Percentiles rank a stretch among this genome's conserved stretches.
phyloP scores from a whole-genome alignment of 768 basidiomycete genomes.

The Trametes gibbosa region DNA sequence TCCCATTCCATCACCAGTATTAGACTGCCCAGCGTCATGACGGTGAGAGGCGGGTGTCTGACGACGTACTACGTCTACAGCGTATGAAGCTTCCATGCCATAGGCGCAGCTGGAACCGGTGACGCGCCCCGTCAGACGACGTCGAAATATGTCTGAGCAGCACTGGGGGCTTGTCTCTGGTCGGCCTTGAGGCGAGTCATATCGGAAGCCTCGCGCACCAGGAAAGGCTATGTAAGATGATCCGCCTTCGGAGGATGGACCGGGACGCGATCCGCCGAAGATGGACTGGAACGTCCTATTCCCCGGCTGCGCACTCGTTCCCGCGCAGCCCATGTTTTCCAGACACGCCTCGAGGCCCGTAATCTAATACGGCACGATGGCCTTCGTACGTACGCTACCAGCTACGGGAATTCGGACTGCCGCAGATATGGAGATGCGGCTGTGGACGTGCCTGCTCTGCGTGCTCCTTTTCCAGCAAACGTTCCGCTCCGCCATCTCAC shows the following conservation, averaged over 20 bases:
- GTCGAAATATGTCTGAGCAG: not conserved
- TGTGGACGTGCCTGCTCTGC: not conserved
- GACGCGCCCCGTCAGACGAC: not conserved
- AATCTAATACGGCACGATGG: no score
- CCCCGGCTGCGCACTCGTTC: not conserved
- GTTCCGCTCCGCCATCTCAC: not conserved
- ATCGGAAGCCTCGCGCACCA: slow-evolving; percentile 6
- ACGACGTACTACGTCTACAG: not conserved
- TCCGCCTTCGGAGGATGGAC: not conserved
- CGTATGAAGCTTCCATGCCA: not conserved
- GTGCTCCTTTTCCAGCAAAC: not conserved
- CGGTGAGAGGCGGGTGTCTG: not conserved
- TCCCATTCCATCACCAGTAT: not conserved
- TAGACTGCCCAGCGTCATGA: not conserved
- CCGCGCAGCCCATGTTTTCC: not conserved
- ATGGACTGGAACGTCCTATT: not conserved
- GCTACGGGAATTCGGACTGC: not conserved
- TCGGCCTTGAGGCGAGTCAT: slow-evolving; percentile 12
- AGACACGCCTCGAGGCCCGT: not conserved
- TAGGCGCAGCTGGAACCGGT: no score
- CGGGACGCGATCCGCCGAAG: not conserved
- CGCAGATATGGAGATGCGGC: not conserved
- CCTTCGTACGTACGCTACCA: no score
- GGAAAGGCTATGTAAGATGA: not conserved
- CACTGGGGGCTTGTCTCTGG: not conserved